Evolutionary conservation across 2,329 filamentous ascomycete species (phyloP), one percentile per base, ranked within the genome.

Genomic region (Periconia digitata): DNA sequence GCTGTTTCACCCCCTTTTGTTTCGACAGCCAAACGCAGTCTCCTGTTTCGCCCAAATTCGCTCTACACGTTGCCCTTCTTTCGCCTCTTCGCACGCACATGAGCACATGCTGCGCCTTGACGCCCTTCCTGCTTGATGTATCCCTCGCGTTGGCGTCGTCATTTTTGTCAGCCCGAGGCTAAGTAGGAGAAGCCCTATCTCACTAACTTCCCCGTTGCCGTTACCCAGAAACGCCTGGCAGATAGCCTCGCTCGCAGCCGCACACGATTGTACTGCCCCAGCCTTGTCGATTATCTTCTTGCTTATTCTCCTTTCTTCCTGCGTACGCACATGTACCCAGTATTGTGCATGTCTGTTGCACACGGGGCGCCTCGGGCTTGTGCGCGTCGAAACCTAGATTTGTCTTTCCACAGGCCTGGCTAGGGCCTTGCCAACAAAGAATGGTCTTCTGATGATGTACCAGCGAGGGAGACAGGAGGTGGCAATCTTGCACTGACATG

Each of bases 1-100:
- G 45, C 46, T 46, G 60, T 64, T 61, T 64, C 58, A 65, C 53
- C 56, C 56, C 54, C 51, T 54, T 53, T 43, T 24, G n/a, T 15
- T 22, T 42, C 44, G 47, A 41, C 41, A 36, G 46, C 37, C 48
- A 22, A 41, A 48, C 41, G 38, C 43, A 53, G 36, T 39, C n/a
- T 8, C 12, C 34, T 38, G 24, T 18, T 38, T 34, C 29, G 32
- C 17, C 20, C 42, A 39, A 37, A 18, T 38, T 38, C 36, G 6
- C 22, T 40, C 18, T 6, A n/a, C 27, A 32, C 27, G 27, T 10
- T 15, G 27, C 27, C 27, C 12, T 5, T 12, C 27, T 12, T 32
- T 32, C n/a, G 27, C 27, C 27, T 32, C 4, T 15, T 32, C n/a
- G 8, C 27, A 32, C 17, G 21, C 38, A 20, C 21, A n/a, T 40